phyloP scores from a whole-genome alignment of 176 grass and related monocot species.

The Juncus effusus region DNA sequence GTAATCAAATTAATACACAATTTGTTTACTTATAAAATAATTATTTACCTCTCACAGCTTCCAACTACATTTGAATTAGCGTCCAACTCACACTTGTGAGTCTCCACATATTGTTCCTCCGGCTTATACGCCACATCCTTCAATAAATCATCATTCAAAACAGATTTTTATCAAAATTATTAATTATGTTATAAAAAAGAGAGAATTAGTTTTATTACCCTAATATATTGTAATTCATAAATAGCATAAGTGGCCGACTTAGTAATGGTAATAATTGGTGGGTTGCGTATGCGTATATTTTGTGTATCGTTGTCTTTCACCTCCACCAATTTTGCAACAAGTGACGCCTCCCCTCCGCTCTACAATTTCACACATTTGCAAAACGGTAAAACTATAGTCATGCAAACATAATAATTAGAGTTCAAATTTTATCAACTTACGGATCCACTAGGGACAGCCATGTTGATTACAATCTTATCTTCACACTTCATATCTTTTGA shows the following conservation, averaged over 20 bases:
- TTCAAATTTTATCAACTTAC: conserved; percentile 22
- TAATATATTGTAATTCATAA: conserved; percentile 50
- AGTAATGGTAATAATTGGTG: conserved; percentile 62
- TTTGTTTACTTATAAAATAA: neutral
- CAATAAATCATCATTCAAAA: conserved; percentile 13
- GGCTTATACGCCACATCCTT: conserved; percentile 86
- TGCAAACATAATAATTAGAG: too few species aligned
- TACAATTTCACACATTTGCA: conserved; percentile 22
- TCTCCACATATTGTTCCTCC: conserved; percentile 52
- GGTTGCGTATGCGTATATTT: conserved; percentile 35
- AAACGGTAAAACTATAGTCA: neutral
- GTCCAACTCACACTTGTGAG: conserved; percentile 75
- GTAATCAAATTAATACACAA: neutral
- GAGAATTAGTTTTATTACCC: conserved; percentile 31
- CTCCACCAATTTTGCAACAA: conserved; percentile 55
- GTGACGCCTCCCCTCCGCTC: conserved; percentile 68
- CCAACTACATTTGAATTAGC: conserved; percentile 56
- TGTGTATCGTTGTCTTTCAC: conserved; percentile 44
- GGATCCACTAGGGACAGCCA: conserved; percentile 60
- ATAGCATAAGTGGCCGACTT: conserved; percentile 54
- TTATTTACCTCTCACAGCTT: conserved; percentile 67
- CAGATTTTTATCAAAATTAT: conserved; percentile 8
- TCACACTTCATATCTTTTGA: conserved; percentile 45
- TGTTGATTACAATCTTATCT: conserved; percentile 60
- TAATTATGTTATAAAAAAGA: too few species aligned